These are phyloP conservation scores for Blastobotrys attinorum DNA, from an alignment of 805 yeast genomes.

Conservation along the genomic window DNA sequence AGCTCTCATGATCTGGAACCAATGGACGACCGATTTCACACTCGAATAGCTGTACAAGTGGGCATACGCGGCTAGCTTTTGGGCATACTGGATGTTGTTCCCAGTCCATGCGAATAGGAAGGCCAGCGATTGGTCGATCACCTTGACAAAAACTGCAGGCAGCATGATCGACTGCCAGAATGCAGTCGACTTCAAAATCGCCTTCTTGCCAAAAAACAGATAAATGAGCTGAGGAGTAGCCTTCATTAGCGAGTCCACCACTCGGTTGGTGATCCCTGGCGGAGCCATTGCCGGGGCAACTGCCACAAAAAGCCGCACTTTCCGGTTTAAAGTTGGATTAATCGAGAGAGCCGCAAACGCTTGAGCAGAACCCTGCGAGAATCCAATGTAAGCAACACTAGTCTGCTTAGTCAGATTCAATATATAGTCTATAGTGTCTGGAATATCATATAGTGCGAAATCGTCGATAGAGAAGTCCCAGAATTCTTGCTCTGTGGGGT, in stretches of 20 bases:
- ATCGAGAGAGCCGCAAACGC: slow-evolving; percentile 73
- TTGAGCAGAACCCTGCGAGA: slow-evolving; percentile 92
- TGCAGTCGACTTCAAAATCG: slow-evolving; percentile 65
- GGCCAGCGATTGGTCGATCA: slow-evolving; percentile 64
- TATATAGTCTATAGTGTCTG: slow-evolving; percentile 70
- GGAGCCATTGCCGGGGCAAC: slow-evolving; percentile 95
- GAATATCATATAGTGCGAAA: slow-evolving; percentile 85
- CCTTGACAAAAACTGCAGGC: slow-evolving; percentile 62
- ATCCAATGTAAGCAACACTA: slow-evolving; percentile 67
- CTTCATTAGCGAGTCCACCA: slow-evolving; percentile 66
- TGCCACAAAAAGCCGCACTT: slow-evolving; percentile 58
- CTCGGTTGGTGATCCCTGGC: slow-evolving; percentile 65
- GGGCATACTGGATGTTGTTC: slow-evolving; percentile 57
- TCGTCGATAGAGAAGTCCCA: slow-evolving; percentile 93
- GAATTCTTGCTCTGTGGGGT: slow-evolving; percentile 43
- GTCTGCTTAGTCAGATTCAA: slow-evolving; percentile 40
- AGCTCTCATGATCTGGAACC: slow-evolving; percentile 84
- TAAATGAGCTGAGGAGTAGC: slow-evolving; percentile 69
- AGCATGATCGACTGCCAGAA: slow-evolving; percentile 75
- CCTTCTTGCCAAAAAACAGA: slow-evolving; percentile 62
- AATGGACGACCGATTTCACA: slow-evolving; percentile 89
- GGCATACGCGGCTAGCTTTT: slow-evolving; percentile 72
- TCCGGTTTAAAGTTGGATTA: slow-evolving; percentile 51
- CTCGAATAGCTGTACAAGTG: slow-evolving; percentile 88
- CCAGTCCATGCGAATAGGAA: slow-evolving; percentile 77